Conservation (phyloP, 495 filamentous ascomycete genomes). For the Penicillium psychrofluorescens region DNA sequence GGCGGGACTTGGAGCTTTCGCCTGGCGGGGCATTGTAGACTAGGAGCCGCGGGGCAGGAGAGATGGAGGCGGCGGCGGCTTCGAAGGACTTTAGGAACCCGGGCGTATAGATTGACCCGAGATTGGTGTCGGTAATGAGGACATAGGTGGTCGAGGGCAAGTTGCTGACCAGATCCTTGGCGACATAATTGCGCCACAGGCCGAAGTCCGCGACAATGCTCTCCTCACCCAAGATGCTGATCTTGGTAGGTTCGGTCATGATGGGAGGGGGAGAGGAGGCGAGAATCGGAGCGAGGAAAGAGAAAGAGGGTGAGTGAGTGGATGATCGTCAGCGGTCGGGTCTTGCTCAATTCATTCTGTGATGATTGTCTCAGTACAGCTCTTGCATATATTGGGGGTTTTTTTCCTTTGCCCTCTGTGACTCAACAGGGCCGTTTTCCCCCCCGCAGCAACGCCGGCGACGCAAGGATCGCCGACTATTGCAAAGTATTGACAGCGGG, state of each 20-base stretch:
- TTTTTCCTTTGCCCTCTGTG: too few relatives aligned
- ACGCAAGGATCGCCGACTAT: constrained; percentile 7
- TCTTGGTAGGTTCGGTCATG: constrained; percentile 41
- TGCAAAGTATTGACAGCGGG: not conserved
- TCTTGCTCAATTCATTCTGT: constrained; percentile 30
- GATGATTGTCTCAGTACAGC: not conserved
- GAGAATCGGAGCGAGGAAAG: not conserved
- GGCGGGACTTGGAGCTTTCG: constrained; percentile 84
- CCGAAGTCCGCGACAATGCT: constrained; percentile 88
- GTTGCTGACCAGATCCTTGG: constrained; percentile 70
- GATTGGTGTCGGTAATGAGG: constrained; percentile 92
- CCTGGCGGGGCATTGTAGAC: constrained; percentile 84
- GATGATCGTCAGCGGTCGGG: constrained; percentile 2
- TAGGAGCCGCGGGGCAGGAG: constrained; percentile 61
- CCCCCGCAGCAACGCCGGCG: constrained; percentile 15
- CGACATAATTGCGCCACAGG: constrained; percentile 77
- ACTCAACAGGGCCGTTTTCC: too few relatives aligned
- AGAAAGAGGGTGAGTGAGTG: not conserved
- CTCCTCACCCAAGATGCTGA: constrained; percentile 58
- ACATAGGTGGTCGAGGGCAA: constrained; percentile 85
- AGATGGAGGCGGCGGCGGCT: constrained; percentile 37
- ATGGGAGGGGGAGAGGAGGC: not conserved
- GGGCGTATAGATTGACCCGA: constrained; percentile 71
- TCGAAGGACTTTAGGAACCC: constrained; percentile 68
- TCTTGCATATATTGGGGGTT: too few relatives aligned